A percentile compares a stretch with the other conserved stretches of the same genome.
These are phyloP conservation scores for Trypethelium eluteriae DNA, from an alignment of 495 filamentous ascomycete species.

Conservation along the genomic window DNA sequence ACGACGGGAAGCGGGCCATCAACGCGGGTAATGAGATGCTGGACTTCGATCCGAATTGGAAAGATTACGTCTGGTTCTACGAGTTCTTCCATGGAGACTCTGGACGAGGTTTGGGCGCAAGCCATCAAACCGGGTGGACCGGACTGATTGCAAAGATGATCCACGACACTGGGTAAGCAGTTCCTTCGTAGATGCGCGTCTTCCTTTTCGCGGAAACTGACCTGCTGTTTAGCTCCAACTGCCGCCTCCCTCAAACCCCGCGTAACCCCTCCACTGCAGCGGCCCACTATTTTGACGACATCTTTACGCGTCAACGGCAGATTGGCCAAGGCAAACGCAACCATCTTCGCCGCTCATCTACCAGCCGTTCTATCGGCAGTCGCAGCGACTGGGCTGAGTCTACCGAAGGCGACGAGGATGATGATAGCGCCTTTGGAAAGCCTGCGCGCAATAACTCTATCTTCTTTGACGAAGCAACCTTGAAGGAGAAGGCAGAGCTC, in stretches of 20 bases:
- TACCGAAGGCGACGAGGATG: conserved; percentile 40
- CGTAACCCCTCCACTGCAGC: conserved; percentile 75
- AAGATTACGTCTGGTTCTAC: conserved; percentile 88
- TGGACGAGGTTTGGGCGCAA: conserved; percentile 81
- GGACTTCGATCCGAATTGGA: conserved; percentile 88
- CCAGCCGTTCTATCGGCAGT: conserved; percentile 72
- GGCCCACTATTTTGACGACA: conserved; percentile 90
- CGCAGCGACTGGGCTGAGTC: conserved; percentile 68
- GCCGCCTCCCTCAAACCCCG: conserved; percentile 86
- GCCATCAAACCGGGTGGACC: conserved; percentile 97
- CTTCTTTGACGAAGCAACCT: conserved; percentile 29
- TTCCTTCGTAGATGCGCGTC: conserved; percentile 9
- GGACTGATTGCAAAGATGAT: conserved; percentile 93
- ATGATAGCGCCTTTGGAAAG: conserved; percentile 24
- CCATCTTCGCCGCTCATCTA: conserved; percentile 65
- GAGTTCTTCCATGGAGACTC: conserved; percentile 95
- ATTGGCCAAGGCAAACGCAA: conserved; percentile 21
- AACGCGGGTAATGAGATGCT: conserved; percentile 73
- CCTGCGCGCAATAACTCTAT: conserved; percentile 21
- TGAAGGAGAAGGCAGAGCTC: conserved; percentile 29
- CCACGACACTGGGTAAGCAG: conserved; percentile 80
- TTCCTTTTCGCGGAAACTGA: conserved; percentile 17
- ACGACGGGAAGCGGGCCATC: conserved; percentile 79
- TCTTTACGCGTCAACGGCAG: conserved; percentile 56
- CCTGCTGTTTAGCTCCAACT: conserved; percentile 56